These are phyloP conservation scores for Apium graveolens DNA, from an alignment of 129 eudicot genomes.

Conservation along the genomic window DNA sequence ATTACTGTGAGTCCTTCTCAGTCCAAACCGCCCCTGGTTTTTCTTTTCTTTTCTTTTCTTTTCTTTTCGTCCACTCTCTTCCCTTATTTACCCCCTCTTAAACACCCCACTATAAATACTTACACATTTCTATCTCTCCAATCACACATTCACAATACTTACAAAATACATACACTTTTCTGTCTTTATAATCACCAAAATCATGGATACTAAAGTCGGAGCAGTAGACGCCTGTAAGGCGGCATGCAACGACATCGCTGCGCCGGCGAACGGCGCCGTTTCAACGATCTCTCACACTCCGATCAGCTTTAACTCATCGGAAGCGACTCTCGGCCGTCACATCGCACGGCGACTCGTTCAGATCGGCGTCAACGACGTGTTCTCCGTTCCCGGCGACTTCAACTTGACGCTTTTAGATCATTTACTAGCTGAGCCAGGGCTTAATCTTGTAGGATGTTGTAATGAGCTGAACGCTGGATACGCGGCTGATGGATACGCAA, in stretches of 20 bases:
- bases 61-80: conserved; percentile 1
- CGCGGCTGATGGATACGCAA: conserved; percentile 30
- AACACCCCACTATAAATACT: conserved; percentile 9
- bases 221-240: conserved; percentile 29
- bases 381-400: conserved; percentile 33
- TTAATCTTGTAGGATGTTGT: conserved; percentile 23
- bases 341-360: conserved; percentile 23
- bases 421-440: conserved; percentile 24
- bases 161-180: not conserved
- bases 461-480: conserved; percentile 31
- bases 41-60: not conserved
- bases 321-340: conserved; percentile 27
- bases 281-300: not conserved
- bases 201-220: conserved; percentile 43
- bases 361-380: conserved; percentile 26
- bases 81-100: not conserved
- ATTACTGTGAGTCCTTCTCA: not conserved
- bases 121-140: not conserved
- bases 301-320: conserved; percentile 5
- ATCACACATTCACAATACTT: not conserved
- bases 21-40: conserved; percentile 3
- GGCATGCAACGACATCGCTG: conserved; percentile 24
- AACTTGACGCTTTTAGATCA: conserved; percentile 25
- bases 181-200: not conserved
- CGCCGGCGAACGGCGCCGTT: conserved; percentile 12